Percentiles rank a stretch among this genome's conserved stretches.
Evolutionary conservation across 192 early-diverging fungal species (phyloP).

Genomic region (Backusella circina): DNA sequence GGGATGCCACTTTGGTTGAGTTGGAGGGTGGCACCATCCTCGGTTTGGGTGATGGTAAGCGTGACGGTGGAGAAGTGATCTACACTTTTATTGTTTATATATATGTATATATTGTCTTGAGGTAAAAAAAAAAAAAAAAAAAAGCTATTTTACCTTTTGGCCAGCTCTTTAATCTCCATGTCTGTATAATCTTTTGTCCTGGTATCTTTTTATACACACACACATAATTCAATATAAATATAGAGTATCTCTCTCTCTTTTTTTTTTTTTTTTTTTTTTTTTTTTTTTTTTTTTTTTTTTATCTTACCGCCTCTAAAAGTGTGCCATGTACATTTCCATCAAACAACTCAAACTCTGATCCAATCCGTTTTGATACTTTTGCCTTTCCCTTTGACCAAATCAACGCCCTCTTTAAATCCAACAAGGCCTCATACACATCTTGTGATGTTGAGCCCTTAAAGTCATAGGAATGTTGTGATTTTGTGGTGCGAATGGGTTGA

Average conservation of each 20-base stretch:
- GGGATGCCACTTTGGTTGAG: slow-evolving; percentile 85
- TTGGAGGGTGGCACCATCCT: slow-evolving; percentile 62
- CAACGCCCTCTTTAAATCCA: slow-evolving; percentile 67
- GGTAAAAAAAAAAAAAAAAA: too few relatives aligned
- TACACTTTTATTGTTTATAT: background rate
- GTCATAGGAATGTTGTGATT: slow-evolving; percentile 71
- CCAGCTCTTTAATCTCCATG: background rate
- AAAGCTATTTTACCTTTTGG: slow-evolving; percentile 10
- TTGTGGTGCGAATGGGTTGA: slow-evolving; percentile 53
- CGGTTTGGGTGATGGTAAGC: slow-evolving; percentile 66
- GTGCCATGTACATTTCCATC: slow-evolving; percentile 84
- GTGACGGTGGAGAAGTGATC: slow-evolving; percentile 84
- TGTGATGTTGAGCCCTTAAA: slow-evolving; percentile 71
- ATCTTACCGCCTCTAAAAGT: slow-evolving; percentile 63
- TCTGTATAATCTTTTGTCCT: background rate
- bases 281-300: background rate
- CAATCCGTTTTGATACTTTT: slow-evolving; percentile 35
- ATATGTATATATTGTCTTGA: too few relatives aligned
- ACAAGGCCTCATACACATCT: slow-evolving; percentile 79
- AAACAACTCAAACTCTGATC: slow-evolving; percentile 73
- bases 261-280: too few relatives aligned
- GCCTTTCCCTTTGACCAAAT: slow-evolving; percentile 78
- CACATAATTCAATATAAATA: too few relatives aligned
- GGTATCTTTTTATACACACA: background rate
- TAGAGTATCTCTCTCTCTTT: too few relatives aligned